Base-by-base conservation (phyloP, 345 rosid species). In the Eutrema yunnanense region DNA sequence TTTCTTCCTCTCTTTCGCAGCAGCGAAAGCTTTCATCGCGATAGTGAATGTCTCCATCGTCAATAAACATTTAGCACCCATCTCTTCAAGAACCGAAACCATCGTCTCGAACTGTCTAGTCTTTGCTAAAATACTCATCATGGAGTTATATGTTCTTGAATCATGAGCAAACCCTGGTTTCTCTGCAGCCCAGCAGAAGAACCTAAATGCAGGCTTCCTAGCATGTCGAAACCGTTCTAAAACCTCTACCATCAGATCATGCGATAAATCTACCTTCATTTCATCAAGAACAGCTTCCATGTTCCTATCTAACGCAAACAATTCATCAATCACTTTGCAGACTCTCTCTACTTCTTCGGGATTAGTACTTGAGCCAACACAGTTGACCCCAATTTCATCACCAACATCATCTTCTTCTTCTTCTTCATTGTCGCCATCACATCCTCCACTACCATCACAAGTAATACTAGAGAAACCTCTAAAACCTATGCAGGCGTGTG, bases 221-320 rank as follows among this genome's bases (percentile, higher is more conserved):
- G 96, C 92, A n/a, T 86, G 92, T 8, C 83, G 73, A 41, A 88
- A 90, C 40, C 94, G 78, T 19, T 86, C 72, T 78, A 95, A 66
- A 40, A 90, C 92, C 4, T 80, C 84, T 8, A 92, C 43, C 9
- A 88, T 85, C 30, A 95, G 73, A 81, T 85, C 85, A 26, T 82
- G 86, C 0, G 92, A 82, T 46, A 90, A 65, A 53, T 67, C 55
- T 6, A 92, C 60, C 3, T 85, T 78, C 78, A 84, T 85, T 78
- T 85, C 94, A 72, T 90, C 92, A 38, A 95, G 84, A 71, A 92
- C 96, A 1, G 96, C 88, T 80, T 95, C 97, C 97, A 92, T 86
- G 77, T 95, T 95, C 32, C 90, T 80, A 78, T 95, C 98, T 62
- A 88, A 76, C 0, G 83, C 82, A 44, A 92, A 88, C 82, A 95